Base-by-base conservation (phyloP, 306 rosid genomes). In the Lablab purpureus region DNA sequence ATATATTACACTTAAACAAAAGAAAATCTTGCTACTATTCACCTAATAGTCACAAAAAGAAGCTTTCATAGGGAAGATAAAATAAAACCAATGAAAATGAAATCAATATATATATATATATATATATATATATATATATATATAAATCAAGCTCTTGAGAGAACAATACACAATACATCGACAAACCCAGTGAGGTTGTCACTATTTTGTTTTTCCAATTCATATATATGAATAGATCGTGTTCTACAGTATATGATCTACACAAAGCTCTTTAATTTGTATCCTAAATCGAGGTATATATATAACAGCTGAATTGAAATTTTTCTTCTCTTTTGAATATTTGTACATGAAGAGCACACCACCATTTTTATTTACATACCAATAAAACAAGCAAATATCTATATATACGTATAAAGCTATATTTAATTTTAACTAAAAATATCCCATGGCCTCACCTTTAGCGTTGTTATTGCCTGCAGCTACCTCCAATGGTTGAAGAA, bases 401-500 rank as follows among this genome's bases (percentile, higher is more conserved):
- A 73, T 78, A 76, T 74, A 50, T 73, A 81, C 34, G 80, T 75
- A 80, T 84, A 80, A 82, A 74, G 81, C 69, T 78, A 81, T 83
- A 81, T 73, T 67, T 71, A 71, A 82, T 50, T 72, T 65, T 64
- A 58, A 23, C 85, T 87, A 79, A 77, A 74, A 80, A 82, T 84
- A 87, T 83, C 84, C 84, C 86, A 84, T 74, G 85, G 79, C 87
- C 82, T 88, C 81, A 83, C 90, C 87, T 74, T 67, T 71, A 59
- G 60, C 7, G 50, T 28, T 67, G 73, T 74, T 49, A 49, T 70
- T 63, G 71, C 46, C 28, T 73, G 70, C 69, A 64, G 75, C 76
- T 80, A 73, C 86, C 60, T 68, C 82, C 85, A 66, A 73, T 55
- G 73, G 68, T 41, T 54, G 71, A 80, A 63, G 83, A 82, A 73